Evolutionary conservation across 2,329 filamentous ascomycete species (phyloP).

Genomic region (Exophiala lecanii-corni): DNA sequence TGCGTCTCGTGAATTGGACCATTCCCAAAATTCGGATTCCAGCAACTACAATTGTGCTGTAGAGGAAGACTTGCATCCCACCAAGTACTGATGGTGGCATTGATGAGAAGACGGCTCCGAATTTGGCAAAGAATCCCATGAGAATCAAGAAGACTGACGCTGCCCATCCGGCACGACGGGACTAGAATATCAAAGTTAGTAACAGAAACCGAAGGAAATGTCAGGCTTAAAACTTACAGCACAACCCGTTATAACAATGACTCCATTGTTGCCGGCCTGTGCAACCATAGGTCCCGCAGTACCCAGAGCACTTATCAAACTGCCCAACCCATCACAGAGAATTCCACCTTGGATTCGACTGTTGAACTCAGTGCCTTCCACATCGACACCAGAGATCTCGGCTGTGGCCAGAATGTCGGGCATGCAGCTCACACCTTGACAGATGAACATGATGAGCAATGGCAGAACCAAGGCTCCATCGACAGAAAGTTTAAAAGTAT

Average conservation of each 20-base stretch:
- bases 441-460: constrained; percentile 64
- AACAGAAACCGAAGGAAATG: background rate
- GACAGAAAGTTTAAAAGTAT: constrained; percentile 67
- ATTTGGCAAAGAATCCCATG: constrained; percentile 80
- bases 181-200: constrained; percentile 35
- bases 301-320: constrained; percentile 68
- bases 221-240: constrained; percentile 45
- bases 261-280: constrained; percentile 81
- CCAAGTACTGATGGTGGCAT: constrained; percentile 65
- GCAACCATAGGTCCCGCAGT: constrained; percentile 77
- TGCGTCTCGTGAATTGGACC: constrained; percentile 71
- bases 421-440: constrained; percentile 73
- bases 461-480: constrained; percentile 72
- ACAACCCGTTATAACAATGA: constrained; percentile 75
- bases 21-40: constrained; percentile 71
- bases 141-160: constrained; percentile 72
- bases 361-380: constrained; percentile 67
- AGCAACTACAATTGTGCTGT: constrained; percentile 69
- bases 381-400: constrained; percentile 71
- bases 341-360: constrained; percentile 74
- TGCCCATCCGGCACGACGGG: constrained; percentile 73
- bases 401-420: constrained; percentile 77
- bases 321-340: constrained; percentile 71
- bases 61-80: constrained; percentile 76
- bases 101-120: constrained; percentile 71